A percentile compares a stretch with the other conserved stretches of the same genome.
phyloP scores from a whole-genome alignment of 805 yeast genomes.

The Saturnispora diversa region DNA sequence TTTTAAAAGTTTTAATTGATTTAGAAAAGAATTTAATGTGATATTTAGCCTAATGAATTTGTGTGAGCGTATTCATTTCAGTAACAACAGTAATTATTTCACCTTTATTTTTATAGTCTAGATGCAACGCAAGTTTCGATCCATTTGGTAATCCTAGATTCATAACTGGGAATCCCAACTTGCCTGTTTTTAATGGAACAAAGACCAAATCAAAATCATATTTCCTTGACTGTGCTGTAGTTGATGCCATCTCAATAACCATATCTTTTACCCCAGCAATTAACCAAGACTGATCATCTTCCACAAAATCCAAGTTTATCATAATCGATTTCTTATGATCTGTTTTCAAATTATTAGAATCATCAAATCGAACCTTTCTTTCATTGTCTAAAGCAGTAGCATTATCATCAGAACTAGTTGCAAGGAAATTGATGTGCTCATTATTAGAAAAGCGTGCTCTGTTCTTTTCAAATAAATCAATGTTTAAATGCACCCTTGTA shows the following conservation, averaged over 20 bases:
- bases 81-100: slow-evolving; percentile 69
- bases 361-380: slow-evolving; percentile 26
- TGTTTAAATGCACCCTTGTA: slow-evolving; percentile 33
- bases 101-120: slow-evolving; percentile 59
- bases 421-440: no score
- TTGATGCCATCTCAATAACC: slow-evolving; percentile 26
- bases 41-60: slow-evolving; percentile 38
- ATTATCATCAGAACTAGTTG: no score
- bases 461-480: slow-evolving; percentile 16
- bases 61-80: slow-evolving; percentile 52
- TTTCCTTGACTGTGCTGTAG: slow-evolving; percentile 8
- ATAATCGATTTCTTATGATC: slow-evolving; percentile 15
- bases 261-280: slow-evolving; percentile 63
- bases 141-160: slow-evolving; percentile 33
- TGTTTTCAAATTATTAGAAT: slow-evolving; percentile 2
- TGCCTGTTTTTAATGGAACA: slow-evolving; percentile 73
- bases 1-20: slow-evolving; percentile 1
- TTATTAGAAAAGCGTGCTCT: slow-evolving; percentile 1
- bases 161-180: slow-evolving; percentile 57
- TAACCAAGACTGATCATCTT: slow-evolving; percentile 60
- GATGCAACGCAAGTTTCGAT: slow-evolving; percentile 41
- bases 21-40: neutral
- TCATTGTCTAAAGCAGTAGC: slow-evolving; percentile 16
- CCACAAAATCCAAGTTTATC: slow-evolving; percentile 23
- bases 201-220: slow-evolving; percentile 37